Evolutionary conservation across 768 basidiomycete genomes (phyloP).

Genomic region (Lactarius hatsudake): DNA sequence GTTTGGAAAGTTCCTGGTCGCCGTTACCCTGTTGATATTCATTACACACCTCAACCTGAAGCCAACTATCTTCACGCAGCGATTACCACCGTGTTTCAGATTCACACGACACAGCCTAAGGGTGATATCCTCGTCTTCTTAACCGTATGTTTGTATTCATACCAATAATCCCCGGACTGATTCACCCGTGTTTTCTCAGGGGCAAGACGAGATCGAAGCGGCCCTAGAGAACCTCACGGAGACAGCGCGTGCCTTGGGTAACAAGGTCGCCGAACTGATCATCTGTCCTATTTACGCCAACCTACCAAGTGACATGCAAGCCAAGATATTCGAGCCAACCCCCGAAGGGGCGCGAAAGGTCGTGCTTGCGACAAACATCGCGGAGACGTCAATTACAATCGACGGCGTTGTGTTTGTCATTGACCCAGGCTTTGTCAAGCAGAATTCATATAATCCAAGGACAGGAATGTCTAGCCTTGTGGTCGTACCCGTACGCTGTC

Average conservation of each 20-base stretch:
- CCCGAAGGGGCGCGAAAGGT: constrained; percentile 96
- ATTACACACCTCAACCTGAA: constrained; percentile 98
- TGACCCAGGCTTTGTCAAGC: constrained; percentile 98
- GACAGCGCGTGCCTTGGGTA: constrained; percentile 90
- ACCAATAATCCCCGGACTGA: not conserved
- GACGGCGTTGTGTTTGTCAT: constrained; percentile 99
- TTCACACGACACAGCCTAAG: constrained; percentile 96
- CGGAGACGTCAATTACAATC: constrained; percentile 99
- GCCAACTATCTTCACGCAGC: constrained; percentile 98
- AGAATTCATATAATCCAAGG: constrained; percentile 97
- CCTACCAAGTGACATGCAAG: constrained; percentile 98
- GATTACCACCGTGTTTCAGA: constrained; percentile 98
- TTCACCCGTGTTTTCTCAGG: constrained; percentile 44
- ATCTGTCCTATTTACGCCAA: constrained; percentile 99
- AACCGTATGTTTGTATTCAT: constrained; percentile 54
- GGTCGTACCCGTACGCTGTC: constrained; percentile 80
- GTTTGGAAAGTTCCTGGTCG: constrained; percentile 80
- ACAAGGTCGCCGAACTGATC: constrained; percentile 92
- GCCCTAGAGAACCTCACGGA: constrained; percentile 95
- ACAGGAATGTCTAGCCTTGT: constrained; percentile 98
- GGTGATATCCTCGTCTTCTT: constrained; percentile 98
- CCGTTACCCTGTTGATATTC: constrained; percentile 95
- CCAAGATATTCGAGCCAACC: constrained; percentile 98
- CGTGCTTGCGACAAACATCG: constrained; percentile 97
- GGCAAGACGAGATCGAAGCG: constrained; percentile 99